Evolutionary conservation across 768 basidiomycete species (phyloP).

Genomic region (Terana coerulea): DNA sequence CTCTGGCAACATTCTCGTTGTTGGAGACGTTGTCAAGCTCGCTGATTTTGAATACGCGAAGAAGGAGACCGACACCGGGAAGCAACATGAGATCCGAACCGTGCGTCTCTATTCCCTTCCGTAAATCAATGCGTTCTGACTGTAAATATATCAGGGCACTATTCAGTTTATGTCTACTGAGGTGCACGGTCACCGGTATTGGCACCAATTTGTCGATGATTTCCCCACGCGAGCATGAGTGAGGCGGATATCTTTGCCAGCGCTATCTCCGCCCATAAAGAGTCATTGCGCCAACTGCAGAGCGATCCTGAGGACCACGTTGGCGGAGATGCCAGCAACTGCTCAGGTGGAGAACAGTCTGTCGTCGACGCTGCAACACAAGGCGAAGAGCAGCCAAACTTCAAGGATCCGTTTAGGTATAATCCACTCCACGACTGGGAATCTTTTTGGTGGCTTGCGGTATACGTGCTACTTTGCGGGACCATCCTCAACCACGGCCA

Average conservation of each 20-base stretch:
- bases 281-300: background rate
- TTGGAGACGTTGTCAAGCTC: background rate
- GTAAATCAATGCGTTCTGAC: background rate
- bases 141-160: background rate
- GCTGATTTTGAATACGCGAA: conserved; percentile 11
- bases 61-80: background rate
- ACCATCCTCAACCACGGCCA: no score
- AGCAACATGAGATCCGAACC: background rate
- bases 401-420: background rate
- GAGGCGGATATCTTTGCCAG: background rate
- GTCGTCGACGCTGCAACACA: no score
- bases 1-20: conserved; percentile 9
- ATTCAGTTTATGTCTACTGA: background rate
- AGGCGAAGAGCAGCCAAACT: background rate
- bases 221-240: background rate
- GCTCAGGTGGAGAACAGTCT: background rate
- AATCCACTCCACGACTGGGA: conserved; percentile 8
- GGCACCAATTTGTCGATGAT: background rate
- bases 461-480: conserved; percentile 4
- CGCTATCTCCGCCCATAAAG: background rate
- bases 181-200: background rate
- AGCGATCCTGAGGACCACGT: background rate
- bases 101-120: background rate
- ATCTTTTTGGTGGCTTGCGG: conserved; percentile 13
- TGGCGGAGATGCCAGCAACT: background rate